Conservation (phyloP, 352 stramenopile species). For the Phytophthora constricta region DNA sequence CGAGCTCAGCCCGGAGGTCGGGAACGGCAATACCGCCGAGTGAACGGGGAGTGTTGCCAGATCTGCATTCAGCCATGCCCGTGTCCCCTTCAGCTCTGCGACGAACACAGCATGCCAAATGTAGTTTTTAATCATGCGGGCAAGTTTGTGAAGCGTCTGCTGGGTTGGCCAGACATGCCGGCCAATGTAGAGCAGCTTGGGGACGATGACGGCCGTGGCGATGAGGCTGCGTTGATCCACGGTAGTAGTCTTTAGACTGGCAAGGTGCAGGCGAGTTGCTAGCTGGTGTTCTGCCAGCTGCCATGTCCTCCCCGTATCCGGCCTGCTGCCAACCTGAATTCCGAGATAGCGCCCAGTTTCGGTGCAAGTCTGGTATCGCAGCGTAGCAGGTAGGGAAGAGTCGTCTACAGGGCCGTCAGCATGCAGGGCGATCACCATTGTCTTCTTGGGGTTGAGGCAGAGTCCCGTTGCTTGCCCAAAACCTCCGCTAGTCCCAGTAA, state of each 20-base stretch:
- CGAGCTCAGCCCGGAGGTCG: neutral
- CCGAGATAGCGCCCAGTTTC: too few relatives aligned
- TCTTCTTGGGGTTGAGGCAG: neutral
- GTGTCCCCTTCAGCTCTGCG: neutral
- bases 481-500: neutral
- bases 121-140: neutral
- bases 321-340: neutral
- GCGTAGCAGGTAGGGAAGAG: neutral
- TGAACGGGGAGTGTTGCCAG: neutral
- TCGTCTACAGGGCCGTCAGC: neutral
- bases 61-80: neutral
- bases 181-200: neutral
- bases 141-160: neutral
- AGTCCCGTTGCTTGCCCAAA: neutral
- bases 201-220: neutral
- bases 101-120: neutral
- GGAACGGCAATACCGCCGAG: neutral
- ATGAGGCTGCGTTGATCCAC: neutral
- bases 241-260: neutral
- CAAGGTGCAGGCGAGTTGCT: neutral
- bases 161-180: neutral
- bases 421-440: neutral
- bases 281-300: neutral
- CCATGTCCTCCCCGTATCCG: neutral
- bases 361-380: neutral